Percentiles rank a stretch among this genome's conserved stretches.
Evolutionary conservation across 257 asterid genomes (phyloP).

Genomic region (Capsicum baccatum): DNA sequence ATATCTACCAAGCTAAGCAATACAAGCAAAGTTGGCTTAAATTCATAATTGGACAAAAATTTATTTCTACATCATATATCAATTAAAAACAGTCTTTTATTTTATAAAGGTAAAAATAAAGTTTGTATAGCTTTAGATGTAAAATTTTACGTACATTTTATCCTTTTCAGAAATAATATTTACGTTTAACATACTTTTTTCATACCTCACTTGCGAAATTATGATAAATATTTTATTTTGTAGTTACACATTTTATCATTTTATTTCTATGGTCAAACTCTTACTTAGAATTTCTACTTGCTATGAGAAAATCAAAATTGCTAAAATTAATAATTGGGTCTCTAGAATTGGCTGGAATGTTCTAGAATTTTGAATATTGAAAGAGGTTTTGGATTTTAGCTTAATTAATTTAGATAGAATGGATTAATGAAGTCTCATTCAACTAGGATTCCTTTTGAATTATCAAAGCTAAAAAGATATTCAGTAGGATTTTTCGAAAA

Average conservation of each 20-base stretch:
- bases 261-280: background rate
- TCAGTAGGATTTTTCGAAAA: too few relatives aligned
- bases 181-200: too few relatives aligned
- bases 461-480: too few relatives aligned
- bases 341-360: background rate
- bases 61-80: too few relatives aligned
- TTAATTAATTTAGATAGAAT: background rate
- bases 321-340: background rate
- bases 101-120: too few relatives aligned
- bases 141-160: too few relatives aligned
- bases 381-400: constrained; percentile 7
- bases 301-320: background rate
- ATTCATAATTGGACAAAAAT: background rate
- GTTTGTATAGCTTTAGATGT: too few relatives aligned
- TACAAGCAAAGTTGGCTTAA: background rate
- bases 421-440: background rate
- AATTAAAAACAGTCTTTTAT: too few relatives aligned
- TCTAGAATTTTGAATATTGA: background rate
- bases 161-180: too few relatives aligned
- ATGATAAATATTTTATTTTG: too few relatives aligned
- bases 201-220: too few relatives aligned
- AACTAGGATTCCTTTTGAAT: background rate
- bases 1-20: constrained; percentile 13
- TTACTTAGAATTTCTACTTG: background rate
- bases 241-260: background rate